phyloP scores from a whole-genome alignment of 805 yeast genomes.

The Metschnikowia cerradonensis region DNA sequence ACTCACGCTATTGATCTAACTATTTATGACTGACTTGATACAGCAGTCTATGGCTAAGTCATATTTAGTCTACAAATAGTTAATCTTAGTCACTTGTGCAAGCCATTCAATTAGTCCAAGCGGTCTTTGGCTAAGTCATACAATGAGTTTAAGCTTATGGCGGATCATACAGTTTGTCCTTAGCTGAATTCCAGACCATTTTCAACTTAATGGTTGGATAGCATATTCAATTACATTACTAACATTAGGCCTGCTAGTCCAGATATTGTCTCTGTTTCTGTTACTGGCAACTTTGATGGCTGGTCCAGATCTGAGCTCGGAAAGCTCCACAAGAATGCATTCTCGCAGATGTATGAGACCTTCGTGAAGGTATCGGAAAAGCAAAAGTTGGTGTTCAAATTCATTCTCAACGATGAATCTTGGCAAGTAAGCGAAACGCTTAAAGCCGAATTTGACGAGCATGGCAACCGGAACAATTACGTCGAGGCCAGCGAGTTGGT shows the following conservation, averaged over 20 bases:
- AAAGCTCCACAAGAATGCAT: slow-evolving; percentile 9
- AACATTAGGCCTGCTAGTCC: slow-evolving; percentile 16
- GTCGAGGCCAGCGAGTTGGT: slow-evolving; percentile 26
- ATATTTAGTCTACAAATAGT: too few species aligned
- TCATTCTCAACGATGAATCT: slow-evolving; percentile 29
- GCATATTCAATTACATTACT: neutral
- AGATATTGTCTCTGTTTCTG: slow-evolving; percentile 24
- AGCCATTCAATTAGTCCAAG: too few species aligned
- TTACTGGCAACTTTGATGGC: slow-evolving; percentile 40
- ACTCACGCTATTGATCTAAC: too few species aligned
- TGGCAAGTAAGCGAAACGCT: slow-evolving; percentile 30
- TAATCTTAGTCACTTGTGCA: too few species aligned
- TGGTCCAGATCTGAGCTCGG: slow-evolving; percentile 30
- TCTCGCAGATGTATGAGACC: slow-evolving; percentile 19
- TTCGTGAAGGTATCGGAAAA: slow-evolving; percentile 19
- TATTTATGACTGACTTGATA: too few species aligned
- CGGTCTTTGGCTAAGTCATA: too few species aligned
- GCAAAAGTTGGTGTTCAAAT: slow-evolving; percentile 34
- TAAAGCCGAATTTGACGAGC: slow-evolving; percentile 26
- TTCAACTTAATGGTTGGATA: too few species aligned
- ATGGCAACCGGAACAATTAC: slow-evolving; percentile 35
- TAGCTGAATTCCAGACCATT: too few species aligned
- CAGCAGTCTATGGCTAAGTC: too few species aligned
- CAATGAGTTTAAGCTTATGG: too few species aligned
- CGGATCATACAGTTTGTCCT: too few species aligned